Evolutionary conservation across 805 yeast genomes (phyloP), one percentile per base, ranked within the genome.

Genomic region (Tetrapisispora taiwanensis): DNA sequence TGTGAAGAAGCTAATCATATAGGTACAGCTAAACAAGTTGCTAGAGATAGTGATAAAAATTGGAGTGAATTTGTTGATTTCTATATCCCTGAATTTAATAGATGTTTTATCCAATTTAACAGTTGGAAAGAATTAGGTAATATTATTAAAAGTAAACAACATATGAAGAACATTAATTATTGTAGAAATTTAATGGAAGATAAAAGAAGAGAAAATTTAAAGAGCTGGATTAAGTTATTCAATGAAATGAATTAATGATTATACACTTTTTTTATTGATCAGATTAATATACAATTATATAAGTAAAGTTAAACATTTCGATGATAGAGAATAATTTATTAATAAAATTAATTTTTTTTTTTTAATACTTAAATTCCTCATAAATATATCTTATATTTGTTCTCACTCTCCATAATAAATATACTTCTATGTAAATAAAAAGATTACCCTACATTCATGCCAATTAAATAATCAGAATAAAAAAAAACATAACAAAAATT

Each of bases 31-130:
- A 45, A 45, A 27, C 19, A 39, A 5, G 28, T 47, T 13, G 9
- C 30, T n/a, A 14, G 37, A 17, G 47, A 42, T 9, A 37, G 17
- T 18, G n/a, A 36, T 12, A 28, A 28, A 28, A 4, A 7, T 5
- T 47, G 50, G 50, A 30, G 35, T 4, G 36, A 39, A 15, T 45
- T 42, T 24, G 18, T 47, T 6, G 50, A 47, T 22, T 47, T 47
- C 35, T 47, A 47, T 30, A 34, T 47, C 15, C 46, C 48, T 8
- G 48, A 39, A 7, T 47, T 39, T 34, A 35, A 39, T 24, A 30
- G 39, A 28, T 47, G 50, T 19, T 47, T 45, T 19, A 33, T 45
- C 24, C 47, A 41, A 31, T 45, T 38, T 32, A 28, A 31, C 30
- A 39, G 41, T 33, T 47, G 50, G 48, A 40, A 47, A 7, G 42